Percentiles rank a stretch among this genome's conserved stretches.
Evolutionary conservation across 2,329 filamentous ascomycete species (phyloP).

Genomic region (Coniosporium tulheliwenetii): DNA sequence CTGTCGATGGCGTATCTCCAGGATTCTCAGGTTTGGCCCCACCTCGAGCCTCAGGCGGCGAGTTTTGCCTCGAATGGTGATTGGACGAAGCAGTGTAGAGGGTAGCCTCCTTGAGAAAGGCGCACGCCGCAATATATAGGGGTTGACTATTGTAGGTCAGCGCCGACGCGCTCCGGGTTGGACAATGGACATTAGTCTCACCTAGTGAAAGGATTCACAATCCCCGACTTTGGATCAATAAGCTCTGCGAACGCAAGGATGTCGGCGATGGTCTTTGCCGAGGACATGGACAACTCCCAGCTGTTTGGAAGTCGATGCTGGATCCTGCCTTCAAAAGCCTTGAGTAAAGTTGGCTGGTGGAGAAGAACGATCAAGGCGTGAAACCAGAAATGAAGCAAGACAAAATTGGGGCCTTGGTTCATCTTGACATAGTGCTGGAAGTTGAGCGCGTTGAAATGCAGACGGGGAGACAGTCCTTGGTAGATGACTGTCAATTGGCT

Average conservation of each 20-base stretch:
- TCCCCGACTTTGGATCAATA: slow-evolving; percentile 71
- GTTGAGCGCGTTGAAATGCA: slow-evolving; percentile 75
- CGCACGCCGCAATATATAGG: slow-evolving; percentile 82
- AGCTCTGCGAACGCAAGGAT: slow-evolving; percentile 76
- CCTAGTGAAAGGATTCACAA: slow-evolving; percentile 71
- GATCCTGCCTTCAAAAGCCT: slow-evolving; percentile 55
- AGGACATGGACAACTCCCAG: slow-evolving; percentile 69
- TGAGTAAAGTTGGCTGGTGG: slow-evolving; percentile 69
- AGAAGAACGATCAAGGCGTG: slow-evolving; percentile 74
- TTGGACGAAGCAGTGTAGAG: slow-evolving; percentile 49
- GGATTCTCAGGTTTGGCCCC: too few species aligned
- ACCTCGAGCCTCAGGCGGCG: neutral
- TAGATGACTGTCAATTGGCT: slow-evolving; percentile 60
- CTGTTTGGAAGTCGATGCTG: slow-evolving; percentile 66
- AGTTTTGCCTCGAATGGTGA: slow-evolving; percentile 32
- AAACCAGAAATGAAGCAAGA: slow-evolving; percentile 79
- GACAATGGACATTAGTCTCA: slow-evolving; percentile 3
- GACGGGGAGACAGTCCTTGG: slow-evolving; percentile 54
- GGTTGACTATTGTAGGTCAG: slow-evolving; percentile 46
- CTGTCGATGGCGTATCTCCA: too few species aligned
- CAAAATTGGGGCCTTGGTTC: slow-evolving; percentile 74
- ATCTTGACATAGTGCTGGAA: slow-evolving; percentile 72
- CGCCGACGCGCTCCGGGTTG: neutral
- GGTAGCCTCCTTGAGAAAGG: slow-evolving; percentile 71
- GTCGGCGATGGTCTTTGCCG: slow-evolving; percentile 81